Conservation (phyloP, 1,139 yeast genomes). For the Yamadazyma pseudoaaseri region DNA sequence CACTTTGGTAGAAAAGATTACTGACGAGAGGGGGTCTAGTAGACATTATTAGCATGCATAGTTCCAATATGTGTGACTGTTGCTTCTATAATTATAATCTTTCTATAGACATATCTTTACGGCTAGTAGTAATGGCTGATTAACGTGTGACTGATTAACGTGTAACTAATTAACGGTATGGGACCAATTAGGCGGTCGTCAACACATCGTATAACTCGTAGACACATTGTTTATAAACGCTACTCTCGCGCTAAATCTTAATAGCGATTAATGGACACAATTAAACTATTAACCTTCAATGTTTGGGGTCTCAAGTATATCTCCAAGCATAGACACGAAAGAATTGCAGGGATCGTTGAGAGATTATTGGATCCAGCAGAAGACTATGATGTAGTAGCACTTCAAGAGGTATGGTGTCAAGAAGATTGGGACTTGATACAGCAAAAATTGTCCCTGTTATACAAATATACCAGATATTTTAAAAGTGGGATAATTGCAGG, state of each 20-base stretch:
- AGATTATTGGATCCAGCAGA: slow-evolving; percentile 50
- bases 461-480: slow-evolving; percentile 69
- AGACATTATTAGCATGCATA: too few relatives aligned
- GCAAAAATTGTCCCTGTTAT: slow-evolving; percentile 39
- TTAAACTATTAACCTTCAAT: slow-evolving; percentile 64
- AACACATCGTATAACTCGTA: too few relatives aligned
- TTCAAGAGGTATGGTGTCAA: slow-evolving; percentile 92
- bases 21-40: too few relatives aligned
- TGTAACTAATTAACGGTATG: too few relatives aligned
- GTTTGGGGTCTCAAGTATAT: slow-evolving; percentile 91
- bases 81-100: too few relatives aligned
- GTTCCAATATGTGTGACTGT: too few relatives aligned
- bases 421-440: slow-evolving; percentile 75
- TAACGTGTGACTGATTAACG: too few relatives aligned
- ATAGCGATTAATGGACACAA: neutral
- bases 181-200: too few relatives aligned
- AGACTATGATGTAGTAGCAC: slow-evolving; percentile 77
- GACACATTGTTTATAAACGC: neutral
- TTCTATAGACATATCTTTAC: too few relatives aligned
- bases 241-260: neutral
- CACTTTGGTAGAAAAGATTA: too few relatives aligned
- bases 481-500: slow-evolving; percentile 87
- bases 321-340: slow-evolving; percentile 61
- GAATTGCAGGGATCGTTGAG: slow-evolving; percentile 75
- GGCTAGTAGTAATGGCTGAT: too few relatives aligned